phyloP scores from a whole-genome alignment of 805 yeast genomes.

The Kockiozyma suomiensis region DNA sequence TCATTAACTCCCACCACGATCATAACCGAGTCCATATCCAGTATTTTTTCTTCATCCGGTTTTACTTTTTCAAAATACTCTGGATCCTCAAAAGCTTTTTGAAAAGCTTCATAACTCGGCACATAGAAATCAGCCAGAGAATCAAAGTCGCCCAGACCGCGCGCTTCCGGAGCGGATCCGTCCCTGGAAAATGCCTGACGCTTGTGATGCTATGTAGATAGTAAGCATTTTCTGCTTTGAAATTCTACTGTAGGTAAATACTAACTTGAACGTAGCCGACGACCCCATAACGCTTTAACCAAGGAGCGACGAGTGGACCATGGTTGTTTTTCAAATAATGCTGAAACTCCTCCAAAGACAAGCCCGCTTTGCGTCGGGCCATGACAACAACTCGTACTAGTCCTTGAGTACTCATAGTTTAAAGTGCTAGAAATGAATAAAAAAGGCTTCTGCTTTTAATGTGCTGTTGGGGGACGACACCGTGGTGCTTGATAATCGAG shows the following conservation, averaged over 20 bases:
- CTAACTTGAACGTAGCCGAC: not conserved
- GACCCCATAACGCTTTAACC: not conserved
- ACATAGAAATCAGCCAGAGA: not conserved
- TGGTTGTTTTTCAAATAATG: not conserved
- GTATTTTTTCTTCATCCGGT: not conserved
- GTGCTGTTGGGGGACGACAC: too few relatives aligned
- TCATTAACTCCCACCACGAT: not conserved
- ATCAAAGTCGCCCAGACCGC: not conserved
- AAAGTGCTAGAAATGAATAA: too few relatives aligned
- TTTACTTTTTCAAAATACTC: not conserved
- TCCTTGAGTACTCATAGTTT: too few relatives aligned
- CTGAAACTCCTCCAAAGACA: not conserved
- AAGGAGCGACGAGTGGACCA: not conserved
- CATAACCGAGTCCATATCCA: not conserved
- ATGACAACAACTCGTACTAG: not conserved
- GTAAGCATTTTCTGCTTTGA: not conserved
- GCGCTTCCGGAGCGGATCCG: not conserved
- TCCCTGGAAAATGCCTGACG: not conserved
- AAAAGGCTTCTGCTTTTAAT: too few relatives aligned
- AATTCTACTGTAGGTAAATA: not conserved
- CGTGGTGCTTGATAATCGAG: too few relatives aligned
- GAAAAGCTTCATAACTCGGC: not conserved
- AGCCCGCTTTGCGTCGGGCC: not conserved
- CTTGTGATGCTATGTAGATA: not conserved
- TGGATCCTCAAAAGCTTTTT: not conserved